These are phyloP conservation scores for Lactifluus piperatus DNA, from an alignment of 768 basidiomycete species.

Conservation along the genomic window DNA sequence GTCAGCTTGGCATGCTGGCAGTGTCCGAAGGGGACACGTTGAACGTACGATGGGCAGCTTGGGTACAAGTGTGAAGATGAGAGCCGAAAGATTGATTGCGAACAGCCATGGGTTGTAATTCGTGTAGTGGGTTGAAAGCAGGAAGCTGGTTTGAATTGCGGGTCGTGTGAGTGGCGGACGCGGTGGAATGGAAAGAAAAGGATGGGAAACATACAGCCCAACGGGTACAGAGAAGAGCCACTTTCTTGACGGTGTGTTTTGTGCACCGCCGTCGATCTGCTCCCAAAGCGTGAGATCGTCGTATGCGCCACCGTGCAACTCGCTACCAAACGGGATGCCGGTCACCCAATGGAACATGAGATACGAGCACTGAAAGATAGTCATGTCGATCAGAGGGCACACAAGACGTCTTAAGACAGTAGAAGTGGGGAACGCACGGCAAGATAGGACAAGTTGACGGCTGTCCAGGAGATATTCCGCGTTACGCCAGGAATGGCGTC, in stretches of 20 bases:
- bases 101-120: constrained; percentile 94
- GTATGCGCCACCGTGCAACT: constrained; percentile 85
- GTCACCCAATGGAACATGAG: constrained; percentile 99
- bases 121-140: constrained; percentile 96
- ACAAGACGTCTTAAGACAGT: not conserved
- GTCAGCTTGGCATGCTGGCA: not conserved
- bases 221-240: constrained; percentile 91
- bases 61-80: constrained; percentile 78
- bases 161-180: constrained; percentile 9
- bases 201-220: constrained; percentile 53
- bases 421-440: constrained; percentile 49
- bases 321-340: constrained; percentile 89
- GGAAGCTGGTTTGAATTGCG: constrained; percentile 49
- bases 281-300: constrained; percentile 99
- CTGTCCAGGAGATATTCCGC: constrained; percentile 91
- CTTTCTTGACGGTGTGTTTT: constrained; percentile 97
- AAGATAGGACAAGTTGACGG: constrained; percentile 86
- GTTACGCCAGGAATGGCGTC: constrained; percentile 93
- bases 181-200: not conserved
- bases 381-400: not conserved
- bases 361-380: constrained; percentile 45
- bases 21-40: not conserved
- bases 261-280: constrained; percentile 97
- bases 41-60: constrained; percentile 84
- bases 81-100: constrained; percentile 77